Evolutionary conservation across 495 filamentous ascomycete species (phyloP), one percentile per base, ranked within the genome.

Genomic region (Penicillium alfredii): DNA sequence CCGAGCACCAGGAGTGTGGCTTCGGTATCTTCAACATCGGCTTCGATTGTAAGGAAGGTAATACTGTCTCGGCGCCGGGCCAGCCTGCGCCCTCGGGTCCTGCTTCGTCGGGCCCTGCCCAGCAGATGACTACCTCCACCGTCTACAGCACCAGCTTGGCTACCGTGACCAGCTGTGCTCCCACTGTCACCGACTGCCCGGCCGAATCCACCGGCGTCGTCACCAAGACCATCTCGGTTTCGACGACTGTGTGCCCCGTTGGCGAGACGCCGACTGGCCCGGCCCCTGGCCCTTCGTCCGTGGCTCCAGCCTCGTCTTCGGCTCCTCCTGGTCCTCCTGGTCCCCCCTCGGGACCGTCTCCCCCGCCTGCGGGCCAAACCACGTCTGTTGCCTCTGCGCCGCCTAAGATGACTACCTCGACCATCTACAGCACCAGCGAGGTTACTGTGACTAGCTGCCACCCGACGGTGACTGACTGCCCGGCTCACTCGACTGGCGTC

Each of bases 11-110:
- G 25, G 54, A 55, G 37, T 90, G 87, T 65, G 72, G 71, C 35
- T 71, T 94, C 50, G 78, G 78, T 42, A 77, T 94, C 47, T 81
- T 85, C 67, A 74, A 63, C 45, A 78, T 95, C 53, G 76, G 71
- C 49, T 96, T 93, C 55, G 76, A 89, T 66, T 95, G 89, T 72
- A 71, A 66, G 40, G 68, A 73, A 24, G 64, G 69, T 11, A 70
- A 60, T 28, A 65, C 56, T 24, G 33, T 47, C 20, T 42, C n/a
- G n/a, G n/a, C n/a, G n/a, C n/a, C n/a, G n/a, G n/a, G n/a, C n/a
- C n/a, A n/a, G n/a, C n/a, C n/a, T n/a, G n/a, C n/a, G 33, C 47
- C 30, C 32, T 41, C 40, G n/a, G 41, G 31, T 32, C 17, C 30
- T 40, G 33, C 33, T n/a, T n/a, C n/a, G n/a, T n/a, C n/a, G n/a